Evolutionary conservation across 352 stramenopile genomes (phyloP), one percentile per base, ranked within the genome.

Genomic region (Albugo candida): DNA sequence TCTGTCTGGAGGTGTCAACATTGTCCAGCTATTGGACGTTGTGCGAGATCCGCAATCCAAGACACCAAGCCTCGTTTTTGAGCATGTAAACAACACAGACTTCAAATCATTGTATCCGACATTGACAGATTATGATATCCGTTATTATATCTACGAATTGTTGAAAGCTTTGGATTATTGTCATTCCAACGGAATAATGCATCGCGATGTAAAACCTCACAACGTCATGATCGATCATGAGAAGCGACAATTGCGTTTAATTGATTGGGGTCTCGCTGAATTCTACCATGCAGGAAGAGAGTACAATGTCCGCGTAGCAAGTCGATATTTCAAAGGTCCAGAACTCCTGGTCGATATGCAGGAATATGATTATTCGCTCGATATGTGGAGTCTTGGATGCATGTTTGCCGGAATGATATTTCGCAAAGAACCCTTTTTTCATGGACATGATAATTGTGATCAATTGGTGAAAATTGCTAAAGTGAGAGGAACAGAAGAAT

Each of bases 351-450:
- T 99, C 31, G 94, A 98, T 64, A 87, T 99, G 63, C 95, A 99
- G 58, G 94, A 99, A 60, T 99, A 99, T 61, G 95, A 99, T 72
- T 99, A 99, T 68, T 95, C 92, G 38, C 76, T 99, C 39, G 95
- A 99, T 63, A 98, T 99, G 94, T 99, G 95, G 93, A 93, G 74
- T 47, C 65, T 99, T 12, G 95, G 95, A 16, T 99, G 94, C 54
- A 98, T 99, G 88, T 96, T 99, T 61, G 93, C 92, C n/a, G 88
- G 89, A n/a, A 98, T 99, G 95, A 97, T 99, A 60, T 99, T 99
- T 70, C 79, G 93, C 54, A 98, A 98, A 63, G 95, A 99, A 60
- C 95, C 94, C 5, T 98, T 99, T 61, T 99, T 99, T 68, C 93
- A 99, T 60, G 95, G 95, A 36, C 89, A 97, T 51, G 94, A 99